Conservation (phyloP, 2,329 filamentous ascomycete species). For the Catunica adiposa region DNA sequence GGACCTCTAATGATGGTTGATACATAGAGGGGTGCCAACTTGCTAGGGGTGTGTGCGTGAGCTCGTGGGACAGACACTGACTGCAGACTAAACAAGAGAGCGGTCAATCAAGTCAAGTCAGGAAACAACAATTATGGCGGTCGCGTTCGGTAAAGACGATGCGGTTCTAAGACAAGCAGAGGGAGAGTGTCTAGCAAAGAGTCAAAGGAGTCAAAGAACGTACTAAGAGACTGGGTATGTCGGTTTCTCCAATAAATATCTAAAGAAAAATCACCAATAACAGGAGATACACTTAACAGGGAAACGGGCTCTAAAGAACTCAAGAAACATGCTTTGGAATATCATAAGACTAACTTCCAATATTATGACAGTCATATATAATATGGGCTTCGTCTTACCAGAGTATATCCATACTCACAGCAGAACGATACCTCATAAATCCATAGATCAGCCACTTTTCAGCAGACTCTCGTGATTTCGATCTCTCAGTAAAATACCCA, state of each 20-base stretch:
- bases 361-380: too few relatives aligned
- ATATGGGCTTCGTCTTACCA: too few relatives aligned
- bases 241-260: not conserved
- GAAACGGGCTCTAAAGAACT: not conserved
- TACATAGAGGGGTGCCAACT: not conserved
- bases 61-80: not conserved
- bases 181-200: not conserved
- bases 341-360: too few relatives aligned
- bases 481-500: too few relatives aligned
- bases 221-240: not conserved
- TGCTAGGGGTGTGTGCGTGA: not conserved
- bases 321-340: not conserved
- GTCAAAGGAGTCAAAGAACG: not conserved
- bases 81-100: not conserved
- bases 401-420: too few relatives aligned
- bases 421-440: too few relatives aligned
- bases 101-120: not conserved
- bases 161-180: not conserved
- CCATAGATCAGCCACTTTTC: too few relatives aligned
- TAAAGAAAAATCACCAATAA: not conserved
- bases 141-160: not conserved
- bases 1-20: not conserved
- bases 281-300: not conserved
- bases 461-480: too few relatives aligned
- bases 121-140: not conserved